Evolutionary conservation across 768 basidiomycete species (phyloP).

Genomic region (Hysterangium stoloniferum): DNA sequence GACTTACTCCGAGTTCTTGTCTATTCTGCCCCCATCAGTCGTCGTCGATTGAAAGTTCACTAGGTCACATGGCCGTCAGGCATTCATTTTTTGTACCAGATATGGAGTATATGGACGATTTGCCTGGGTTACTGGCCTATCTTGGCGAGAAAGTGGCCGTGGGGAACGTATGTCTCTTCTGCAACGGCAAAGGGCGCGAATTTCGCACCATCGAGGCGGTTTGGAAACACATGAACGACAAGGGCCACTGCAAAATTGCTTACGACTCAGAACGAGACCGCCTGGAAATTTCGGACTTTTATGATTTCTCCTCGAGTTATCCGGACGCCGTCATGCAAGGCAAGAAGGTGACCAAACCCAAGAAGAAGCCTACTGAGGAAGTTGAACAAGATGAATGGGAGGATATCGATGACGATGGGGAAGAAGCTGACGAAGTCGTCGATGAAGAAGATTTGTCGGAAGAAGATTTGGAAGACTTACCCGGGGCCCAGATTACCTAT

Average conservation of each 20-base stretch:
- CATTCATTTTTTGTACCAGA: slow-evolving; percentile 98
- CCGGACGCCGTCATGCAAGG: slow-evolving; percentile 34
- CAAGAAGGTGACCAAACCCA: slow-evolving; percentile 14
- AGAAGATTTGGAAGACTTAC: slow-evolving; percentile 28
- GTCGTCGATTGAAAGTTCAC: slow-evolving; percentile 50
- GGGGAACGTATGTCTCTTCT: slow-evolving; percentile 90
- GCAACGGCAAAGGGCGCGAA: slow-evolving; percentile 74
- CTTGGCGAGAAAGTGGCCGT: slow-evolving; percentile 90
- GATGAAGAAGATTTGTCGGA: slow-evolving; percentile 22
- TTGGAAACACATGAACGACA: slow-evolving; percentile 93
- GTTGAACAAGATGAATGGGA: slow-evolving; percentile 28
- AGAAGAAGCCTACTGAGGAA: slow-evolving; percentile 23
- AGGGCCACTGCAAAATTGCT: slow-evolving; percentile 92
- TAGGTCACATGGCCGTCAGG: slow-evolving; percentile 75
- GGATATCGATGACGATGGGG: slow-evolving; percentile 17
- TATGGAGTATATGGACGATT: slow-evolving; percentile 80
- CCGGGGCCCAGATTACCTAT: slow-evolving; percentile 54
- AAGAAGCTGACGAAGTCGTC: slow-evolving; percentile 27
- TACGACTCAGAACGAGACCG: slow-evolving; percentile 77
- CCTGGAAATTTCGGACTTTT: slow-evolving; percentile 86
- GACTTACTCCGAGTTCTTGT: slow-evolving; percentile 58
- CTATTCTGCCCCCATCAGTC: slow-evolving; percentile 71
- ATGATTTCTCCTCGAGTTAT: slow-evolving; percentile 84
- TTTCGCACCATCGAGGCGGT: slow-evolving; percentile 83
- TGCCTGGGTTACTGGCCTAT: slow-evolving; percentile 72